Evolutionary conservation across 768 basidiomycete species (phyloP), one percentile per base, ranked within the genome.

Genomic region (Suillus hirtellus): DNA sequence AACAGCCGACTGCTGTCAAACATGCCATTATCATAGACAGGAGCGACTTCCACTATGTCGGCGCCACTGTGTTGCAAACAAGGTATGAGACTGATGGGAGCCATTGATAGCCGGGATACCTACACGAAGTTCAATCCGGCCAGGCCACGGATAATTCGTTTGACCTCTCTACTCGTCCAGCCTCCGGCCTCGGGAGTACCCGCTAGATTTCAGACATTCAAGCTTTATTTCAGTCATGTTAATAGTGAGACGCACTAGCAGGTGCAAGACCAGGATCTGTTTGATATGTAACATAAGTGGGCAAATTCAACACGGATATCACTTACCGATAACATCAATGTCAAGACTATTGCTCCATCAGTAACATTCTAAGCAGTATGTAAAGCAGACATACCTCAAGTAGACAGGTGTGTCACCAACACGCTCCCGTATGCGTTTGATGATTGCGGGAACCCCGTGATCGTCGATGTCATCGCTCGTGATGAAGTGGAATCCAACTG

Each of bases 151-250:
- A 93, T 80, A 68, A 93, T 90, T 42, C 89, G 84, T 69, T 93
- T 92, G 47, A 92, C 80, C 75, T 93, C 92, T 55, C 92, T 85
- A 21, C 85, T 88, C 3, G 92, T 92, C 91, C 90, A 93, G 14
- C 92, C 92, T 38, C 92, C 92, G 2, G 88, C 81, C 73, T 94
- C 92, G 15, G 92, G 92, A 1, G 92, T 93, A 15, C 92, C 91
- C 62, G 93, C 89, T 92, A 69, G 4, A 47, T 54, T 64, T 38
- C 37, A 46, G 17, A 21, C 14, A 59, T 40, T 31, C 37, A 34
- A 42, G 42, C 24, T 27, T 42, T 7, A 10, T 27, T 27, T 27
- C 19, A 38, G 10, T 2, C 6, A 62, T n/a, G 21, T 31, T 7
- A 64, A 35, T 54, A 9, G 27, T 60, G 49, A 38, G 53, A 79